These are phyloP conservation scores for Fragilaria radians DNA, from an alignment of 108 stramenopile species.

Conservation along the genomic window DNA sequence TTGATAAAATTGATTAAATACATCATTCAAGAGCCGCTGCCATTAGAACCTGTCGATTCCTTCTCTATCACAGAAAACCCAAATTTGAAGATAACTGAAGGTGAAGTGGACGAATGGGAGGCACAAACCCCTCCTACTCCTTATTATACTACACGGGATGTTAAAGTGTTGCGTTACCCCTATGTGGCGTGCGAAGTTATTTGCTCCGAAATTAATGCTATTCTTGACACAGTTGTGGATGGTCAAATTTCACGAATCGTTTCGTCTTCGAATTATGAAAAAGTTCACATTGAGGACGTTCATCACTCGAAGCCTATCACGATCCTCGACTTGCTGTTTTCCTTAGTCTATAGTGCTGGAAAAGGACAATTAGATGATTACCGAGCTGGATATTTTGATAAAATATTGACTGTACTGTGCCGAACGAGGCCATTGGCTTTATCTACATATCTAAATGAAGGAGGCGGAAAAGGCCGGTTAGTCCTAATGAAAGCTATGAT, in stretches of 20 bases:
- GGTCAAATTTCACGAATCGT: slow-evolving; percentile 19
- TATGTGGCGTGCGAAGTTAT: slow-evolving; percentile 97
- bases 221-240: slow-evolving; percentile 72
- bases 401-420: slow-evolving; percentile 73
- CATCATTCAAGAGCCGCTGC: slow-evolving; percentile 20
- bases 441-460: slow-evolving; percentile 55
- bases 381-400: slow-evolving; percentile 94
- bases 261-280: not conserved
- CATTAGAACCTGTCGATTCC: not conserved
- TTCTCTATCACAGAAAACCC: not conserved
- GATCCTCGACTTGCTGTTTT: slow-evolving; percentile 75
- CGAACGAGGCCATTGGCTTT: slow-evolving; percentile 52
- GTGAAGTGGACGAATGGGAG: not conserved
- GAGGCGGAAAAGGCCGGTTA: slow-evolving; percentile 26
- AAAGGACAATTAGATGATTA: slow-evolving; percentile 77
- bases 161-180: slow-evolving; percentile 55
- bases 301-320: slow-evolving; percentile 1
- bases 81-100: not conserved
- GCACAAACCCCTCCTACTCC: not conserved
- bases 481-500: slow-evolving; percentile 77
- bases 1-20: slow-evolving; percentile 74
- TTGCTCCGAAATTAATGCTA: slow-evolving; percentile 85
- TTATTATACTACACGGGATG: not conserved
- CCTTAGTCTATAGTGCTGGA: slow-evolving; percentile 59
- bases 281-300: not conserved